Evolutionary conservation across 169 alveolate genomes (phyloP).

Genomic region (Eimeria necatrix): DNA sequence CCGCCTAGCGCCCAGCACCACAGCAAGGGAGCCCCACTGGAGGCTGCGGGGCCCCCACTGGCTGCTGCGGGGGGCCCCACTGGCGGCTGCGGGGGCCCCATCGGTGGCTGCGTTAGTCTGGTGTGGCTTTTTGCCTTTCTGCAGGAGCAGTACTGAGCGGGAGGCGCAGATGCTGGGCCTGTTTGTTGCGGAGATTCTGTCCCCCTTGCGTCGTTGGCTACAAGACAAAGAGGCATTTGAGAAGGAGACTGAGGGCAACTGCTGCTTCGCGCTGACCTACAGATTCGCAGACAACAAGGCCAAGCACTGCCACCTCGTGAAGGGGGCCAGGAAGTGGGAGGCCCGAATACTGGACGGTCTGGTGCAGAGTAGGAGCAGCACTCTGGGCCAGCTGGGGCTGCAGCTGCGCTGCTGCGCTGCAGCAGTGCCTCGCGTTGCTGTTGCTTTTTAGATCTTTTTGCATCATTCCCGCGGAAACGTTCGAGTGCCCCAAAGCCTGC

Average conservation of each 20-base stretch:
- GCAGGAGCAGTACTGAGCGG: constrained; percentile 74
- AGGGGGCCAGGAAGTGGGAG: constrained; percentile 79
- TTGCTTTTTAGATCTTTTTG: no score
- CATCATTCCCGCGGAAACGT: no score
- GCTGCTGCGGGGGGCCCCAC: background rate
- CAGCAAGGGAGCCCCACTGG: background rate
- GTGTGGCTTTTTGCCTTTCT: background rate
- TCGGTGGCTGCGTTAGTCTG: no score
- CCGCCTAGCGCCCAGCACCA: background rate
- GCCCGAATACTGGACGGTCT: constrained; percentile 65
- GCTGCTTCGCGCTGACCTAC: constrained; percentile 61
- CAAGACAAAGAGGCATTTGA: constrained; percentile 20
- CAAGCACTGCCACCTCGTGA: constrained; percentile 2
- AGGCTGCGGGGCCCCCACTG: background rate
- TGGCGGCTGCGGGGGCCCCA: no score
- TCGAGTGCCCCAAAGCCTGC: no score
- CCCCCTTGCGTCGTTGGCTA: constrained; percentile 62
- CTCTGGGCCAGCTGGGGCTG: no score
- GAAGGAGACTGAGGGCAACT: constrained; percentile 40
- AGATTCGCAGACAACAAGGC: constrained; percentile 11
- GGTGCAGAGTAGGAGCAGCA: constrained; percentile 19
- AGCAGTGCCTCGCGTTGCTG: no score
- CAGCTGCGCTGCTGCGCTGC: no score
- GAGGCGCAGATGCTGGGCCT: constrained; percentile 77
- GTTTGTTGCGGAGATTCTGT: constrained; percentile 67